These are phyloP conservation scores for Stevia rebaudiana DNA, from an alignment of 140 eudicot species.

Conservation along the genomic window DNA sequence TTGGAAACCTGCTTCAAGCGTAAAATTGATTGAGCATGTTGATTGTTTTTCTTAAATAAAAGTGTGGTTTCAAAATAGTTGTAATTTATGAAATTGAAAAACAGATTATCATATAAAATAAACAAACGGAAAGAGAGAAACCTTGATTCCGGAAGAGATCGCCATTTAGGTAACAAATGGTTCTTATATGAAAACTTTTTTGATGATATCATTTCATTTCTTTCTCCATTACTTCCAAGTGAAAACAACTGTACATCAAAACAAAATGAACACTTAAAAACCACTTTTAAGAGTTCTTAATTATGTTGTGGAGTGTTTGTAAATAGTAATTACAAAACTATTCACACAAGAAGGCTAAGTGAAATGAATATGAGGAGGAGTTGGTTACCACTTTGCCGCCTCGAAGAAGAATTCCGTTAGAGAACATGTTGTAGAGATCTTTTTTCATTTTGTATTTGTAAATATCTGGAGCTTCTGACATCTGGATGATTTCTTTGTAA, in stretches of 20 bases:
- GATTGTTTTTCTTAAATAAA: no score
- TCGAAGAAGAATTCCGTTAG: constrained; percentile 14
- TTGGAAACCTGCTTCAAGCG: constrained; percentile 9
- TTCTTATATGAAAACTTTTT: background rate
- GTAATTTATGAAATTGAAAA: background rate
- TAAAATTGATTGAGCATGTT: no score
- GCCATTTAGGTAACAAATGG: constrained; percentile 6
- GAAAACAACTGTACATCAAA: background rate
- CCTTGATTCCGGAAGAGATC: background rate
- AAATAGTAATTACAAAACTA: background rate
- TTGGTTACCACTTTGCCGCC: background rate
- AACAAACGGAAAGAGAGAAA: background rate
- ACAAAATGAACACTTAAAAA: background rate
- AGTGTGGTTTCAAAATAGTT: no score
- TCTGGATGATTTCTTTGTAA: background rate
- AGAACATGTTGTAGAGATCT: background rate
- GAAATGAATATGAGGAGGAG: background rate
- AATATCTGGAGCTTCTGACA: background rate
- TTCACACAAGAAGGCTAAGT: background rate
- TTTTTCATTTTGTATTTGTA: background rate
- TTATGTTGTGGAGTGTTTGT: background rate
- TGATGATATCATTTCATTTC: constrained; percentile 3
- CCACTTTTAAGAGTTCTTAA: background rate
- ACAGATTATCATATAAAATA: background rate
- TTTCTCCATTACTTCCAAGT: background rate